Base-by-base conservation (phyloP, 352 stramenopile species). In the Globisporangium cylindrosporum region DNA sequence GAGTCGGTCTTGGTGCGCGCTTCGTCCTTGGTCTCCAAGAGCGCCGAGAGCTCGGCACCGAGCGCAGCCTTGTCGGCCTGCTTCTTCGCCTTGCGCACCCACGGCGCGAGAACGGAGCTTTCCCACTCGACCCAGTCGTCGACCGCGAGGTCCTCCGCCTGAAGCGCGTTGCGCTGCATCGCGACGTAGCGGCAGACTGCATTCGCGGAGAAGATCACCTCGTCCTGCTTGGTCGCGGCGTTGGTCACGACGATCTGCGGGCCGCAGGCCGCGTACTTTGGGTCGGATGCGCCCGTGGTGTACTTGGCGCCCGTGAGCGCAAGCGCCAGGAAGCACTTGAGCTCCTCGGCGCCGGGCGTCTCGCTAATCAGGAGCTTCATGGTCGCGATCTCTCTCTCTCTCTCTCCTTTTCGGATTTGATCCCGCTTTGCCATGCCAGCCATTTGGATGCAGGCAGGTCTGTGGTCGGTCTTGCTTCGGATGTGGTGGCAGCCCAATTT, bases 111-210 rank as follows among this genome's bases (percentile, higher is more conserved):
- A 65, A 85, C 77, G 38, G 88, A 79, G 60, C 78, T 80, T 70
- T 95, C 88, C 88, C 88, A 95, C 64, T 91, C 84, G 29, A 95
- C 29, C 80, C 84, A 95, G 58, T 95, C 88, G 65, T 95, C 86
- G 43, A 95, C 84, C 2, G 83, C 80, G 38, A 94, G 68, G 59
- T 95, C 86, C 6, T 95, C 84, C 48, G 73, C 76, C 60, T 90
- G 76, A 36, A 95, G 72, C 66, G 78, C 65, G 24, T 75, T 62
- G 36, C 59, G 43, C 38, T 62, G 51, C 9, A 74, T 71, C 48
- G 86, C 84, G 27, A 94, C 59, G 70, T 91, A 95, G 64, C 84
- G 88, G 66, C 75, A 88, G 55, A 95, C 78, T 51, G 80, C 80
- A 75, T 95, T 95, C 59, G 88, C 82, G 53, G 84, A 92, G 73